Base-by-base conservation (phyloP, 176 grass and related monocot genomes). In the Olyra latifolia region DNA sequence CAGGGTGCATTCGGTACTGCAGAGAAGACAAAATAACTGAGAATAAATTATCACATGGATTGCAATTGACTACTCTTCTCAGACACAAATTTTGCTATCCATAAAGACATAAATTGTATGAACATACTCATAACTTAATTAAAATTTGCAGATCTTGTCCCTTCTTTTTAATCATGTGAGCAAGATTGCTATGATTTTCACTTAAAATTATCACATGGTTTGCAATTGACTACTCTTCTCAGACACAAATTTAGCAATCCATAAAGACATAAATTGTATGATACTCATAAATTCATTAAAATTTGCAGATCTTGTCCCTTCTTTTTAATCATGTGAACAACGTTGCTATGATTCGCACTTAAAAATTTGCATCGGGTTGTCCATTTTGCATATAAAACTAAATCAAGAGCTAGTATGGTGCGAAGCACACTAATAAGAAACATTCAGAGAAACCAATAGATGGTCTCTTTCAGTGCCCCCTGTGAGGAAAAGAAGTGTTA, bases 1-100 rank as follows among this genome's bases (percentile, higher is more conserved):
- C 95, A 81, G 92, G 95, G 70, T 98, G 92, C 95, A 98, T 98
- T 28, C 95, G 95, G 76, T 93, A 95, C 95, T 98, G 85, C 80
- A 89, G 25, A 56, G 50, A 73, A 80, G 40, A 72, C 30, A 72
- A 58, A 86, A 83, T 23, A 77, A 80, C 7, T 59, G 8, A 62
- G 23, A 39, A 82, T 28, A 88, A 72, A 59, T 84, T 54, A 91
- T 65, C 27, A 24, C 11, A 47, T 23, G 4, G 30, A 39, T 61
- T 53, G 41, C 79, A 80, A 45, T 9, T 49, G 24, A 78, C 9
- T 85, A 39, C 46, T 56, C 72, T 79, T 85, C 55, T 76, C 20
- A 29, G 61, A 69, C 54, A 6, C 20, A 44, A 71, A 84, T 76
- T 24, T 64, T 70, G 10, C 57, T n/a, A 46, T 77, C 59, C 25